Evolutionary conservation across 108 stramenopile genomes (phyloP).

Genomic region (Ochromonas danica): DNA sequence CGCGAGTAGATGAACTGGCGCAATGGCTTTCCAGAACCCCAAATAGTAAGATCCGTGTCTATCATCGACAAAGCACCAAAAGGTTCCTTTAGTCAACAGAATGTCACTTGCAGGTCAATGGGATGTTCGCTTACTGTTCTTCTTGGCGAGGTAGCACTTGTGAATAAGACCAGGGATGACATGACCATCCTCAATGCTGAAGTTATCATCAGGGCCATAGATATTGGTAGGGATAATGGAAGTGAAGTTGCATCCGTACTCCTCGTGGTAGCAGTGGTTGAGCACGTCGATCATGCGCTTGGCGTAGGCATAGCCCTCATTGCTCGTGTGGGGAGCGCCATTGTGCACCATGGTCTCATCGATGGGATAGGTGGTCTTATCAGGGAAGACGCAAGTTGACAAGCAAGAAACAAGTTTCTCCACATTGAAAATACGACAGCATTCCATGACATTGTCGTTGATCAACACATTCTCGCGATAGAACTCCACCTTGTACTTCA

Average conservation of each 20-base stretch:
- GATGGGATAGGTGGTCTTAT: slow-evolving; percentile 98
- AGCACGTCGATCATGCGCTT: slow-evolving; percentile 98
- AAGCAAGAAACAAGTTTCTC: slow-evolving; percentile 94
- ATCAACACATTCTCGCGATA: slow-evolving; percentile 97
- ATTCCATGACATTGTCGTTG: slow-evolving; percentile 67
- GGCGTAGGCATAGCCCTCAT: slow-evolving; percentile 97
- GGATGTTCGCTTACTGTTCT: slow-evolving; percentile 24
- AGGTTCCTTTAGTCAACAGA: too few species aligned
- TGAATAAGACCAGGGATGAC: slow-evolving; percentile 98
- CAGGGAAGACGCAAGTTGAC: slow-evolving; percentile 97
- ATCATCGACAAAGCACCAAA: slow-evolving; percentile 37
- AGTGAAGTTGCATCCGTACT: slow-evolving; percentile 93
- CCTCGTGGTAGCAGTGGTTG: slow-evolving; percentile 92
- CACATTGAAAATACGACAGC: slow-evolving; percentile 67
- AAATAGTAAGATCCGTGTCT: slow-evolving; percentile 83
- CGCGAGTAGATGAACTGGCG: slow-evolving; percentile 91
- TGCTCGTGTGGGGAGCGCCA: slow-evolving; percentile 87
- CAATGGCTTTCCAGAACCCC: slow-evolving; percentile 91
- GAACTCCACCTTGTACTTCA: slow-evolving; percentile 82
- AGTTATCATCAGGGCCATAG: slow-evolving; percentile 94
- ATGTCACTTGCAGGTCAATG: background rate
- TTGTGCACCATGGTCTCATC: slow-evolving; percentile 90
- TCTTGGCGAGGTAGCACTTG: slow-evolving; percentile 93
- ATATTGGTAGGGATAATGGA: slow-evolving; percentile 96
- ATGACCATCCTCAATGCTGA: slow-evolving; percentile 73